Base-by-base conservation (phyloP, 1,139 yeast species). In the Suhomyces panamericanus region DNA sequence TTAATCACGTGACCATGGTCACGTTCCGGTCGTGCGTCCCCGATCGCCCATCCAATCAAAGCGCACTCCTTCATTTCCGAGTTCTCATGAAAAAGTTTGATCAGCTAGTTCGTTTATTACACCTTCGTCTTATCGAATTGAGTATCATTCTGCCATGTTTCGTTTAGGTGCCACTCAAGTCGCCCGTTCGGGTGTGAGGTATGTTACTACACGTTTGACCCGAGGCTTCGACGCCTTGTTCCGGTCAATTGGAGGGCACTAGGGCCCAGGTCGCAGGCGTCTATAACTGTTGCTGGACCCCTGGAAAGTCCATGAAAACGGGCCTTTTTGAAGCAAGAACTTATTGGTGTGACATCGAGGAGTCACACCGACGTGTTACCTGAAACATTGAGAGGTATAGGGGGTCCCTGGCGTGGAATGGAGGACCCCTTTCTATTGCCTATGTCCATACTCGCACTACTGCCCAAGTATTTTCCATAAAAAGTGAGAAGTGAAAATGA, bases 101-200 rank as follows among this genome's bases (percentile, higher is more conserved):
- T 42, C 44, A 42, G 34, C 29, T 33, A 28, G 38, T 38, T 32
- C 34, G 40, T 37, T 38, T 30, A 27, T 41, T 41, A 44, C 39
- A 42, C 42, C 38, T 28, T 46, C 42, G 49, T 42, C 39, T 42
- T 40, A 40, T 38, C 38, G 44, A 47, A 44, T 46, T 46, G 44
- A 47, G 38, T 38, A 46, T 38, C 35, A 32, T 45, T 30, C 15
- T 33, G 63, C 51, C 55, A 82, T 82, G 87, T 81, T 81, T 74
- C 80, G 83, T 69, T 77, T 80, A 75, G 80, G 83, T 70, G 80
- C 80, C 63, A 67, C 71, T 62, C 81, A 77, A 68, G 79, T 74
- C 63, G 81, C 79, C 73, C 85, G 85, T 58, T 63, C 73, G 64
- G 80, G 80, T 62, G 75, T 77, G 56, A 78, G 83, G 83, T 78